Conservation (phyloP, 78 protist species). For the Planoprotostelium fungivorum region DNA sequence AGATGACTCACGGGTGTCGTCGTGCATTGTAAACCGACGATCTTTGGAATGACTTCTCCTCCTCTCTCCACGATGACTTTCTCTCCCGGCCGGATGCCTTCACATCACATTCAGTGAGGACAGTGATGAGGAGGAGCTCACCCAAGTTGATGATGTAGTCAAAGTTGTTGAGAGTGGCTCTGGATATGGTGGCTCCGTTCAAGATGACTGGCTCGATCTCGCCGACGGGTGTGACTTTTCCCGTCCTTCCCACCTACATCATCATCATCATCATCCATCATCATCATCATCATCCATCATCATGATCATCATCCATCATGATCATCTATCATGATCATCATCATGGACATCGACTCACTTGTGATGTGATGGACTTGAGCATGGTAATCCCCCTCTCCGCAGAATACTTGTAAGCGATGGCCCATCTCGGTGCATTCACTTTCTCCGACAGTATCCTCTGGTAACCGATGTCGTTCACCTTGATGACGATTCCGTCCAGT, state of each 20-base stretch:
- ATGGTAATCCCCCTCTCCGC: conserved; percentile 2
- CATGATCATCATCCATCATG: too few relatives aligned
- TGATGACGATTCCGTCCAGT: conserved; percentile 50
- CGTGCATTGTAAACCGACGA: not conserved
- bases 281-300: too few relatives aligned
- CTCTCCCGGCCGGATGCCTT: conserved; percentile 35
- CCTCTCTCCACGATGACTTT: not conserved
- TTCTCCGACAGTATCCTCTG: conserved; percentile 17
- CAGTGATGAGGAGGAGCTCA: not conserved
- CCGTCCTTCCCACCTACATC: conserved; percentile 23
- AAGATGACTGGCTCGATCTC: conserved; percentile 19
- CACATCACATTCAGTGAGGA: conserved; percentile 24
- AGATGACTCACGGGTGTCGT: not conserved
- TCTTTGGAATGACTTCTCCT: not conserved
- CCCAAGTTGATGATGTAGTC: conserved; percentile 6
- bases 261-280: too few relatives aligned
- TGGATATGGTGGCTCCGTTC: conserved; percentile 34
- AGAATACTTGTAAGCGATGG: conserved; percentile 45
- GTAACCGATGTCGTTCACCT: conserved; percentile 7
- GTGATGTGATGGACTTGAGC: not conserved
- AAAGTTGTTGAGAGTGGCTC: conserved; percentile 44
- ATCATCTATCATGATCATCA: too few relatives aligned
- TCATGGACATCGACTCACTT: conserved; percentile 8
- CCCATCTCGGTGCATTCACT: conserved; percentile 55
- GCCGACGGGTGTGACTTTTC: conserved; percentile 41